phyloP scores from a whole-genome alignment of 2,329 filamentous ascomycete genomes.

The Pleoardoris graminearum region DNA sequence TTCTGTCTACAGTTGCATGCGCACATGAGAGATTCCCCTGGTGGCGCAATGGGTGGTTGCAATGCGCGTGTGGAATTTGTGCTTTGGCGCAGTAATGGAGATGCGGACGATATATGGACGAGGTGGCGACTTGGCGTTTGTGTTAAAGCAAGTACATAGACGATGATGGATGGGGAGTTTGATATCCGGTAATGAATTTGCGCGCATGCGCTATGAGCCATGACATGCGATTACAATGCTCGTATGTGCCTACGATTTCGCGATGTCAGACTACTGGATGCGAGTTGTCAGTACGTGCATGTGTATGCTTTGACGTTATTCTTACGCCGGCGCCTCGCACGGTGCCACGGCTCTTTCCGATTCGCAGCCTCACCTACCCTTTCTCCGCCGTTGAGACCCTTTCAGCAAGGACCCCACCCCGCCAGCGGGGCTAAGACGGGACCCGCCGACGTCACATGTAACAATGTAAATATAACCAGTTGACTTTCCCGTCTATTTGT shows the following conservation, averaged over 20 bases:
- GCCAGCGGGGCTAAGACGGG: too few relatives aligned
- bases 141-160: conserved; percentile 1
- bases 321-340: too few relatives aligned
- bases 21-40: conserved; percentile 14
- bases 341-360: neutral
- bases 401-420: neutral
- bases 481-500: too few relatives aligned
- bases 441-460: too few relatives aligned
- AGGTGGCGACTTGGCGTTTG: conserved; percentile 1
- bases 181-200: conserved; percentile 7
- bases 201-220: neutral
- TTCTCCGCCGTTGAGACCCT: neutral
- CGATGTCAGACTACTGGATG: neutral
- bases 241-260: neutral
- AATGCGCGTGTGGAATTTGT: neutral
- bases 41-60: conserved; percentile 4
- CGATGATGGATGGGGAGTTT: neutral
- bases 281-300: too few relatives aligned
- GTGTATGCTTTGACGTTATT: too few relatives aligned
- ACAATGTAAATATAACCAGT: too few relatives aligned
- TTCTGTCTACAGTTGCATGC: conserved; percentile 9
- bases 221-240: neutral
- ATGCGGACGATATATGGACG: neutral
- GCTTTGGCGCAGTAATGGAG: conserved; percentile 5
- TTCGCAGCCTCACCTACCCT: neutral